Percentiles rank a stretch among this genome's conserved stretches.
These are phyloP conservation scores for Phytophthora cactorum DNA, from an alignment of 352 stramenopile species.

Conservation along the genomic window DNA sequence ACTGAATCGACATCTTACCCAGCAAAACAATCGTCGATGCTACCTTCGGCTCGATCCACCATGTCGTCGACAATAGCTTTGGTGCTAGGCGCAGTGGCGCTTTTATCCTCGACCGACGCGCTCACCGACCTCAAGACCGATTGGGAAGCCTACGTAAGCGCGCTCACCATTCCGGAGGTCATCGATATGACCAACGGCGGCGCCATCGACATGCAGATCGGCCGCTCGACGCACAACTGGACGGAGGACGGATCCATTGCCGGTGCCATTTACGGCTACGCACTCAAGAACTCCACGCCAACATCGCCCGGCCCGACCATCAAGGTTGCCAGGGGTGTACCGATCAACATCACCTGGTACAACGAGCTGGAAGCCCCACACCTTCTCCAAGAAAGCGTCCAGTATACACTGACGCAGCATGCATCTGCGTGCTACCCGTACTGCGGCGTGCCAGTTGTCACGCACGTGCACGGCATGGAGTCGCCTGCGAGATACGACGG, in stretches of 20 bases:
- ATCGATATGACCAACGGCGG: slow-evolving; percentile 46
- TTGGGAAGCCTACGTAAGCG: slow-evolving; percentile 49
- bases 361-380: slow-evolving; percentile 49
- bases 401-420: slow-evolving; percentile 36
- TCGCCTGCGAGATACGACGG: slow-evolving; percentile 55
- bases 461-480: slow-evolving; percentile 61
- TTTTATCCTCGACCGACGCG: slow-evolving; percentile 17
- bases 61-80: slow-evolving; percentile 5
- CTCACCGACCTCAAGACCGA: slow-evolving; percentile 47
- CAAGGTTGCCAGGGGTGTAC: slow-evolving; percentile 39
- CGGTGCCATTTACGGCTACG: slow-evolving; percentile 51
- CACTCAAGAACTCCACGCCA: slow-evolving; percentile 38
- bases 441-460: slow-evolving; percentile 59
- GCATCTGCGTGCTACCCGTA: slow-evolving; percentile 61
- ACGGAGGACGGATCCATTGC: slow-evolving; percentile 39
- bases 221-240: slow-evolving; percentile 43
- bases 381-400: slow-evolving; percentile 45
- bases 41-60: slow-evolving; percentile 31
- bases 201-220: slow-evolving; percentile 51
- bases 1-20: slow-evolving; percentile 3
- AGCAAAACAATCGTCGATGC: background rate
- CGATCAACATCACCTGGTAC: slow-evolving; percentile 49
- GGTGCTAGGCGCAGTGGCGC: background rate
- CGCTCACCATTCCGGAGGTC: slow-evolving; percentile 45
- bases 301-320: slow-evolving; percentile 48